Evolutionary conservation across 805 yeast species (phyloP).

Genomic region (Candida palmyrensis): DNA sequence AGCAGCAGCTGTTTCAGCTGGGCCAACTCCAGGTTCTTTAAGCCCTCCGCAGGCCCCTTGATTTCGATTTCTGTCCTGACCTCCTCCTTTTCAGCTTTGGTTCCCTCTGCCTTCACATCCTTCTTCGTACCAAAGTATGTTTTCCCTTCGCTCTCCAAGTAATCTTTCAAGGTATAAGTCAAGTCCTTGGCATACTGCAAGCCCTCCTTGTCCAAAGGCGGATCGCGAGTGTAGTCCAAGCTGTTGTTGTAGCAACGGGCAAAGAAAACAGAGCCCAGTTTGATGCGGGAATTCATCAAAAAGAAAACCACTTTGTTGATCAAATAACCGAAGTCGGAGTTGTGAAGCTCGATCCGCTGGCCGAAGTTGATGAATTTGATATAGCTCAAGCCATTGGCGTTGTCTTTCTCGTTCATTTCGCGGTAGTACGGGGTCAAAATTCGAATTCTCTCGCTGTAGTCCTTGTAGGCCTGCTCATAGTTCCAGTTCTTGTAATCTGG

Average conservation of each 20-base stretch:
- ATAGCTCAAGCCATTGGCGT: constrained; percentile 49
- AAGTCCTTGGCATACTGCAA: constrained; percentile 59
- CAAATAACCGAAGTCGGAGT: constrained; percentile 82
- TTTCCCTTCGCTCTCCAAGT: constrained; percentile 12
- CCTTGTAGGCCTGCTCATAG: constrained; percentile 65
- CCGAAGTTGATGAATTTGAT: constrained; percentile 91
- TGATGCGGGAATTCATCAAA: constrained; percentile 84
- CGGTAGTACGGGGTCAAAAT: constrained; percentile 66
- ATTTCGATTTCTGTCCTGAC: too few relatives aligned
- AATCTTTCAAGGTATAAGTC: constrained; percentile 47
- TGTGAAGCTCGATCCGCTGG: constrained; percentile 71
- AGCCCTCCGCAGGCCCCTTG: too few relatives aligned
- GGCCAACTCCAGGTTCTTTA: background rate
- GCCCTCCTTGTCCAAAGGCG: constrained; percentile 76
- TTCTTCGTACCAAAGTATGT: background rate
- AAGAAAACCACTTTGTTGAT: constrained; percentile 88
- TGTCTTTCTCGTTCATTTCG: constrained; percentile 53
- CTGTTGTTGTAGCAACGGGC: constrained; percentile 70
- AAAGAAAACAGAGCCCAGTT: constrained; percentile 86
- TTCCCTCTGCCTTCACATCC: constrained; percentile 10
- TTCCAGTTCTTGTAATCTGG: constrained; percentile 84
- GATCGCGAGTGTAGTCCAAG: constrained; percentile 66
- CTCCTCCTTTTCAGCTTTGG: constrained; percentile 10
- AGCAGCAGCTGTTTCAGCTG: too few relatives aligned
- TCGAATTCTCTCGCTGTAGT: constrained; percentile 70